Percentiles rank a stretch among this genome's conserved stretches.
These are phyloP conservation scores for Ustilago curta DNA, from an alignment of 1,284 basidiomycete species.

Conservation along the genomic window DNA sequence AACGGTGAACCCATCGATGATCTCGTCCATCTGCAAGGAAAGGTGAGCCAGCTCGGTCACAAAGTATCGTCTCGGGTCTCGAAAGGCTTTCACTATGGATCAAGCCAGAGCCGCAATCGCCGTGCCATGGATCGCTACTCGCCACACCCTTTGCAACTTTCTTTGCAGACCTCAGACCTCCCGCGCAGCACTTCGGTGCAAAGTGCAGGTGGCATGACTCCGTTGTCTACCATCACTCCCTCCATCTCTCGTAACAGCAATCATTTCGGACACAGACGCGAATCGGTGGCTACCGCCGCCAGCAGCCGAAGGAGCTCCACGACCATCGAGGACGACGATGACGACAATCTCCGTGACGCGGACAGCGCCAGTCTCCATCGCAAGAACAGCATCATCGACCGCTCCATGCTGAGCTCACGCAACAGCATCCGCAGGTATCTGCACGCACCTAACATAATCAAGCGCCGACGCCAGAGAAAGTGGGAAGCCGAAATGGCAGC, in stretches of 20 bases:
- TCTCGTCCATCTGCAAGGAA: constrained; percentile 30
- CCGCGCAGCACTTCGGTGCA: constrained; percentile 23
- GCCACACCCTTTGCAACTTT: constrained; percentile 37
- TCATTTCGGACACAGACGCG: constrained; percentile 26
- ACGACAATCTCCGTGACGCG: constrained; percentile 17
- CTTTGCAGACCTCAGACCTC: constrained; percentile 34
- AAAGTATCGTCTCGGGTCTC: constrained; percentile 45
- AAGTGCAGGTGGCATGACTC: constrained; percentile 14
- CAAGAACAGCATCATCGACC: constrained; percentile 29
- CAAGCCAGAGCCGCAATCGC: constrained; percentile 56
- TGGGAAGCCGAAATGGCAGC: constrained; percentile 52
- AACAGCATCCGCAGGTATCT: constrained; percentile 43
- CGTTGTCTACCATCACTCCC: constrained; percentile 31
- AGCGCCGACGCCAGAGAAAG: constrained; percentile 39
- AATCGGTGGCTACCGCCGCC: constrained; percentile 35
- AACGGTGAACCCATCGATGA: constrained; percentile 42
- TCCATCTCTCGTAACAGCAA: constrained; percentile 36
- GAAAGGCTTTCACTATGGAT: constrained; percentile 57
- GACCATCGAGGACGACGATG: constrained; percentile 31
- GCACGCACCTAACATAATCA: constrained; percentile 43
- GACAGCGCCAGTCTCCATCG: constrained; percentile 14
- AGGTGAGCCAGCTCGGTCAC: constrained; percentile 36
- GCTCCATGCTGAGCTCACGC: constrained; percentile 41
- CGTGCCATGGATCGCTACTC: constrained; percentile 64
- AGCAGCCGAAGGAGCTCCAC: constrained; percentile 47